These are phyloP conservation scores for Cordia subcordata DNA, from an alignment of 257 asterid species.

Conservation along the genomic window DNA sequence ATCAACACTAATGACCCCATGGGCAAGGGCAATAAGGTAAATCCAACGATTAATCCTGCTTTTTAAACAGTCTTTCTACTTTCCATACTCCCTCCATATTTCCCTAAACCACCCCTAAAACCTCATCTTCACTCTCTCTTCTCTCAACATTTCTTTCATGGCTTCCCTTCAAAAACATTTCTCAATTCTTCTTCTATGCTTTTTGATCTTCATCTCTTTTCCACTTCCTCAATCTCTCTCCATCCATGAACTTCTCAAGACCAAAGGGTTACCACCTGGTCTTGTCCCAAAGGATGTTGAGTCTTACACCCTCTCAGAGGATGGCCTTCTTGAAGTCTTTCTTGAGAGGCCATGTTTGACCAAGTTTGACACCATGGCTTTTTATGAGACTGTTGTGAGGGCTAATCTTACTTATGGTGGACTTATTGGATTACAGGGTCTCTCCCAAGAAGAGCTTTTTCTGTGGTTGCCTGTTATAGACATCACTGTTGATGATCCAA, in stretches of 20 bases:
- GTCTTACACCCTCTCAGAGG: slow-evolving; percentile 50
- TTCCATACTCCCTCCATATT: slow-evolving; percentile 33
- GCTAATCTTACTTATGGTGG: slow-evolving; percentile 80
- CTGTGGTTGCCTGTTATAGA: slow-evolving; percentile 90
- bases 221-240: slow-evolving; percentile 25
- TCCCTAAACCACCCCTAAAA: slow-evolving; percentile 31
- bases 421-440: slow-evolving; percentile 70
- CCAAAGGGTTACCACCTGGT: slow-evolving; percentile 85
- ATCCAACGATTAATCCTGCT: slow-evolving; percentile 1
- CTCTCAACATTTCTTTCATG: slow-evolving; percentile 17
- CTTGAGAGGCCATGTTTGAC: slow-evolving; percentile 81
- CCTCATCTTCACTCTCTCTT: slow-evolving; percentile 12
- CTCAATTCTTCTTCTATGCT: slow-evolving; percentile 7
- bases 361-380: slow-evolving; percentile 84
- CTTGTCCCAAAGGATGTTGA: slow-evolving; percentile 67
- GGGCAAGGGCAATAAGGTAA: slow-evolving; percentile 21
- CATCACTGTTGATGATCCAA: slow-evolving; percentile 69
- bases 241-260: slow-evolving; percentile 71
- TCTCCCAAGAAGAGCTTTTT: slow-evolving; percentile 90
- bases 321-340: slow-evolving; percentile 68
- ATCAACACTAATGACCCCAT: slow-evolving; percentile 1
- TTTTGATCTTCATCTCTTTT: slow-evolving; percentile 9
- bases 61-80: slow-evolving; percentile 28
- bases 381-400: slow-evolving; percentile 64
- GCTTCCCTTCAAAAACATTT: slow-evolving; percentile 25